phyloP scores from a whole-genome alignment of 768 basidiomycete species.

The Mycena belliarum region DNA sequence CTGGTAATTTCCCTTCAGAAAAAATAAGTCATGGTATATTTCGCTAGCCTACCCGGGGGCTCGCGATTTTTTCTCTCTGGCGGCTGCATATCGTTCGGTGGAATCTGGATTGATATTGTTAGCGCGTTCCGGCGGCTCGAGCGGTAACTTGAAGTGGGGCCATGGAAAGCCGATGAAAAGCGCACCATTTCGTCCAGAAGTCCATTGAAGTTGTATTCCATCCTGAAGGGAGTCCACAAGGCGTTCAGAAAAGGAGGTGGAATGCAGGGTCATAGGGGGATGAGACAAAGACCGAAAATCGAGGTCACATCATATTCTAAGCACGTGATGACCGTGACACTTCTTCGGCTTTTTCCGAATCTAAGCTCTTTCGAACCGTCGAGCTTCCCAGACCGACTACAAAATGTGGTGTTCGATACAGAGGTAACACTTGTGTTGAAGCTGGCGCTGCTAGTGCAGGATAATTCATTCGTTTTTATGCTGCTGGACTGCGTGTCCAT shows the following conservation, averaged over 20 bases:
- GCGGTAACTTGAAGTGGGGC: neutral
- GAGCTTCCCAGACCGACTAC: too few species aligned
- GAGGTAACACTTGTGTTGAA: too few species aligned
- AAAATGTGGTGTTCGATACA: too few species aligned
- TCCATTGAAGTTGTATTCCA: constrained; percentile 19
- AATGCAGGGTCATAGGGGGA: neutral
- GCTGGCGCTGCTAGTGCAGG: too few species aligned
- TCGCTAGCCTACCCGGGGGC: neutral
- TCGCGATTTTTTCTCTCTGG: neutral
- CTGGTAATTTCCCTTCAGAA: neutral
- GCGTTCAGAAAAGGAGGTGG: neutral
- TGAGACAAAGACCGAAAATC: neutral
- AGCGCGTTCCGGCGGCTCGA: too few species aligned
- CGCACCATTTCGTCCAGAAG: constrained; percentile 15
- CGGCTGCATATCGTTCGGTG: neutral
- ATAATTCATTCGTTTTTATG: too few species aligned
- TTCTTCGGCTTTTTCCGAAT: too few species aligned
- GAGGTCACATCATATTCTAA: too few species aligned
- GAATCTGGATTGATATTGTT: neutral
- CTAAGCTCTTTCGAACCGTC: too few species aligned
- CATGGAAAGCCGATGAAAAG: too few species aligned
- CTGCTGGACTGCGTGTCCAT: too few species aligned
- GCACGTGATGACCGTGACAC: too few species aligned
- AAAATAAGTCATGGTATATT: neutral
- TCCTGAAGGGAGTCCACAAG: neutral